These are phyloP conservation scores for Aspergillus felis DNA, from an alignment of 2,329 filamentous ascomycete species.

Conservation along the genomic window DNA sequence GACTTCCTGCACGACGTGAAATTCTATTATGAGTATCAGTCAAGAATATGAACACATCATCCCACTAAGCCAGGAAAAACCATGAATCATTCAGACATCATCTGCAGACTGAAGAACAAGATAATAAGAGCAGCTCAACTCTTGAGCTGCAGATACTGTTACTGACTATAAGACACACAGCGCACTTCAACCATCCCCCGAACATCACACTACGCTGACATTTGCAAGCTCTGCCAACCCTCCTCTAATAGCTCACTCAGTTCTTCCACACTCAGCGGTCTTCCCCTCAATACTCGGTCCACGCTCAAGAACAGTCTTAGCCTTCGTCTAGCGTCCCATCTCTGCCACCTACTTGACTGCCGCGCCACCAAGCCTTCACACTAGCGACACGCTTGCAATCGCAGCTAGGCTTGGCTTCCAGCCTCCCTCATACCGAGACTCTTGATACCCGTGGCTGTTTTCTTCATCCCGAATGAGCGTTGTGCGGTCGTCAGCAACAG, in stretches of 20 bases:
- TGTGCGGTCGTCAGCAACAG: no score
- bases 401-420: constrained; percentile 79
- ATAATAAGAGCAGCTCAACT: not conserved
- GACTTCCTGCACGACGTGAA: no score
- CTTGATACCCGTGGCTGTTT: no score
- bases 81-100: not conserved
- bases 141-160: not conserved
- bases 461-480: no score
- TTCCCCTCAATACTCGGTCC: constrained; percentile 78
- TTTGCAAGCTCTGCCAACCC: constrained; percentile 61
- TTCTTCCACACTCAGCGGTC: constrained; percentile 47
- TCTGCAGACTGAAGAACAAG: not conserved
- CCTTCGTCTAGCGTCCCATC: constrained; percentile 85
- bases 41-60: not conserved
- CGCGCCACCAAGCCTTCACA: constrained; percentile 88
- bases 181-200: not conserved
- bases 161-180: not conserved
- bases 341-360: constrained; percentile 79
- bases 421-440: no score
- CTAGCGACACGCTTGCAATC: constrained; percentile 84
- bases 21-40: not conserved
- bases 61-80: not conserved
- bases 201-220: constrained; percentile 4
- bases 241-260: constrained; percentile 58
- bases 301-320: constrained; percentile 69